A percentile compares a stretch with the other conserved stretches of the same genome.
Conservation (phyloP, 805 yeast genomes). For the Cephaloascus fragrans region DNA sequence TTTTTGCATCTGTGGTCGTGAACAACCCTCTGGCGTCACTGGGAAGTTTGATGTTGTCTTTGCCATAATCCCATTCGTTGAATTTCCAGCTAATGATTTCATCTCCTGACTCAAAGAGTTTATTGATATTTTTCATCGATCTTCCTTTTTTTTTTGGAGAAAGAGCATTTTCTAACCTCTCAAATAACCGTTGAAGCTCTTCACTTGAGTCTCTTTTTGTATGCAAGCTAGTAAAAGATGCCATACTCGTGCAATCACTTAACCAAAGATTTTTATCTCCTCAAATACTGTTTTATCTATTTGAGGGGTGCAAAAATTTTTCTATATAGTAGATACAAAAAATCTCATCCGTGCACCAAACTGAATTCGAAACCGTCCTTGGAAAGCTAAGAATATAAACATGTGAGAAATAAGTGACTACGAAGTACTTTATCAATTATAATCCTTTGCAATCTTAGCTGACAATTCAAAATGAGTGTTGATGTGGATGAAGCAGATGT, state of each 20-base stretch:
- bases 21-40: slow-evolving; percentile 80
- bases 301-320: too few relatives aligned
- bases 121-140: slow-evolving; percentile 8
- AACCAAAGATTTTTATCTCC: too few relatives aligned
- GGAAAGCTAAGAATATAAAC: too few relatives aligned
- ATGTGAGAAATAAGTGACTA: too few relatives aligned
- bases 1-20: slow-evolving; percentile 26
- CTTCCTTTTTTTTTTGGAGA: slow-evolving; percentile 13
- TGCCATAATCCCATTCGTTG: slow-evolving; percentile 81
- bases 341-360: too few relatives aligned
- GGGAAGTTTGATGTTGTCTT: slow-evolving; percentile 46
- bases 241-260: too few relatives aligned
- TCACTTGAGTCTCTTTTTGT: slow-evolving; percentile 5
- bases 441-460: too few relatives aligned
- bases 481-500: slow-evolving; percentile 79
- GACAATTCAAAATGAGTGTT: slow-evolving; percentile 7
- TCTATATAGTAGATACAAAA: too few relatives aligned
- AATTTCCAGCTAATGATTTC: slow-evolving; percentile 57
- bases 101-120: slow-evolving; percentile 1
- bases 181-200: slow-evolving; percentile 10
- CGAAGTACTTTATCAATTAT: too few relatives aligned
- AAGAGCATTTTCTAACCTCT: slow-evolving; percentile 10
- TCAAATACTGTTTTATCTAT: too few relatives aligned
- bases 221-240: too few relatives aligned
- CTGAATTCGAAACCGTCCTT: too few relatives aligned